phyloP scores from a whole-genome alignment of 2,329 filamentous ascomycete genomes.

The Neopestalotiopsis clavispora region DNA sequence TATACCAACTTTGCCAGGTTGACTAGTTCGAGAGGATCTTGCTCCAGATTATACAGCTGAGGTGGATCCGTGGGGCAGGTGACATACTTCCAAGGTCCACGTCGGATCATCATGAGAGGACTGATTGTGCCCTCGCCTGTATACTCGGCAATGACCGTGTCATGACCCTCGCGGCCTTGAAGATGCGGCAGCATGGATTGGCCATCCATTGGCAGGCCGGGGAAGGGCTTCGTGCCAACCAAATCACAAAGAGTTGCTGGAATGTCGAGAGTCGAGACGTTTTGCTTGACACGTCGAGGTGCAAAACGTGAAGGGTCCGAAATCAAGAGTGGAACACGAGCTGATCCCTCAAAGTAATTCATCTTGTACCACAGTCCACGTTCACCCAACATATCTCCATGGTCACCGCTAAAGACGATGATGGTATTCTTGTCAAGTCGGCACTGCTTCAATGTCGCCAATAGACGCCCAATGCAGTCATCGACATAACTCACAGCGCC shows the following conservation, averaged over 20 bases:
- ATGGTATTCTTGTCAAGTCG: conserved; percentile 85
- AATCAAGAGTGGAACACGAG: conserved; percentile 85
- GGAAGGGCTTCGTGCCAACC: conserved; percentile 71
- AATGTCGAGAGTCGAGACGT: conserved; percentile 90
- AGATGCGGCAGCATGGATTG: conserved; percentile 81
- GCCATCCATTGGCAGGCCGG: conserved; percentile 83
- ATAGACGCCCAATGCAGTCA: conserved; percentile 84
- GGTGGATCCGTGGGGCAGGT: conserved; percentile 83
- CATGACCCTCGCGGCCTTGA: conserved; percentile 67
- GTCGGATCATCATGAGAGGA: conserved; percentile 92
- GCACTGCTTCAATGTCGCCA: conserved; percentile 79
- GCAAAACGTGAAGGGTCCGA: conserved; percentile 78
- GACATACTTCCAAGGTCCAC: conserved; percentile 89
- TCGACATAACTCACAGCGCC: conserved; percentile 94
- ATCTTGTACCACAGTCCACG: conserved; percentile 96
- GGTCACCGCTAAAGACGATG: conserved; percentile 89
- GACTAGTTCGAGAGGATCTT: conserved; percentile 77
- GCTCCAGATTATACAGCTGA: conserved; percentile 80
- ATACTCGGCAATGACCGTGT: conserved; percentile 94
- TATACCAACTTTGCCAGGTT: conserved; percentile 67
- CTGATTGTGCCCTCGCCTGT: conserved; percentile 90
- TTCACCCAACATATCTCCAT: conserved; percentile 96
- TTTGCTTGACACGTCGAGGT: conserved; percentile 78
- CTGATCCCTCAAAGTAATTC: conserved; percentile 93
- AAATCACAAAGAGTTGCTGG: conserved; percentile 88